Conservation (phyloP, 768 basidiomycete species). For the Boletus huronensis region DNA sequence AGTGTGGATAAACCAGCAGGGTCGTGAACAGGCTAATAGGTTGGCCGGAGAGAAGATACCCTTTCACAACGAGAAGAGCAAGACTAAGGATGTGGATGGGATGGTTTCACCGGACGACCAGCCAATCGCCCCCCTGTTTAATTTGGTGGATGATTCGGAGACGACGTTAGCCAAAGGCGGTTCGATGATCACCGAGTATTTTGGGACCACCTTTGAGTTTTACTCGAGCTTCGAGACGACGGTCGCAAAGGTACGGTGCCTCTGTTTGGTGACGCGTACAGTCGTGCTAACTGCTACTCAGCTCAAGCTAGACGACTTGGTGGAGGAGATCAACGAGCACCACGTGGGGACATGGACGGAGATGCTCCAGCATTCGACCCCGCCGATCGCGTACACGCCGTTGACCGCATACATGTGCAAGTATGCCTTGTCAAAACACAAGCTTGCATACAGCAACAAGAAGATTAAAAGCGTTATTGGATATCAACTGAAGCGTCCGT, state of each 20-base stretch:
- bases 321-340: slow-evolving; percentile 83
- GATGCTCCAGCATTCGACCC: slow-evolving; percentile 69
- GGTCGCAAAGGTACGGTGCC: slow-evolving; percentile 52
- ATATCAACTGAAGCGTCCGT: slow-evolving; percentile 60
- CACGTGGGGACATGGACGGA: slow-evolving; percentile 81
- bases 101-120: slow-evolving; percentile 54
- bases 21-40: slow-evolving; percentile 60
- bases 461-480: slow-evolving; percentile 75
- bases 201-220: slow-evolving; percentile 79
- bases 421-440: slow-evolving; percentile 65
- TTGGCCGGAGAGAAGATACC: slow-evolving; percentile 42
- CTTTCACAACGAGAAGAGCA: slow-evolving; percentile 61
- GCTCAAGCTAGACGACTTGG: slow-evolving; percentile 63
- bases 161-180: slow-evolving; percentile 66
- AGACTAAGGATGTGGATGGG: slow-evolving; percentile 59
- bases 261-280: slow-evolving; percentile 2
- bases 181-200: slow-evolving; percentile 62
- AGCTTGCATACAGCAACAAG: slow-evolving; percentile 60
- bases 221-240: slow-evolving; percentile 68
- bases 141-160: slow-evolving; percentile 77
- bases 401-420: slow-evolving; percentile 78
- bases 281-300: slow-evolving; percentile 24
- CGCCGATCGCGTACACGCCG: slow-evolving; percentile 68
- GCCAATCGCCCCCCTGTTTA: slow-evolving; percentile 75
- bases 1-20: slow-evolving; percentile 65